A percentile compares a stretch with the other conserved stretches of the same genome.
These are phyloP conservation scores for Beauveria medogensis DNA, from an alignment of 2,329 filamentous ascomycete genomes.

Conservation along the genomic window DNA sequence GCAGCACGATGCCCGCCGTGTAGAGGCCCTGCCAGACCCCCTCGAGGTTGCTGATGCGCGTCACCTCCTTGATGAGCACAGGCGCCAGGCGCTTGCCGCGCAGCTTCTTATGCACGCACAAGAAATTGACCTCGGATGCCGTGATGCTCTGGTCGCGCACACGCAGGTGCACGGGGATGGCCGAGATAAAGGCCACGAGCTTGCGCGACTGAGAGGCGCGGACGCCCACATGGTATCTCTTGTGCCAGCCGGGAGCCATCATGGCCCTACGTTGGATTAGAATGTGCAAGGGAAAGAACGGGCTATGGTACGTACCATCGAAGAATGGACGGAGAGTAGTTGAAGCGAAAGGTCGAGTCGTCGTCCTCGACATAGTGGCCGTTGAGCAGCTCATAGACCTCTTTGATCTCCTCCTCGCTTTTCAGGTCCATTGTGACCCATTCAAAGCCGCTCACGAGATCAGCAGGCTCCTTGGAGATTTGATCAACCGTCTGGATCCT, in stretches of 20 bases:
- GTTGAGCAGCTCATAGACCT: constrained; percentile 85
- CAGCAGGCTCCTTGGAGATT: constrained; percentile 67
- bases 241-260: constrained; percentile 88
- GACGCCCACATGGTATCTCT: constrained; percentile 92
- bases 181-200: constrained; percentile 92
- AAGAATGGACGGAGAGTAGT: constrained; percentile 82
- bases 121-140: constrained; percentile 93
- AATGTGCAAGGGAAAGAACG: not conserved
- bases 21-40: constrained; percentile 94
- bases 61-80: constrained; percentile 96
- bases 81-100: constrained; percentile 86
- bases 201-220: constrained; percentile 75
- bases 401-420: constrained; percentile 69
- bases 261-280: constrained; percentile 58
- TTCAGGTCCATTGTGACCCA: constrained; percentile 88
- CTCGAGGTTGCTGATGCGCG: constrained; percentile 77
- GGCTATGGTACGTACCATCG: constrained; percentile 57
- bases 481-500: constrained; percentile 69
- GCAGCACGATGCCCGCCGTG: constrained; percentile 84
- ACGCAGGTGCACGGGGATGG: constrained; percentile 75
- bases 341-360: constrained; percentile 95
- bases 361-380: constrained; percentile 97
- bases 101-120: constrained; percentile 97
- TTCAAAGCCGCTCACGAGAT: constrained; percentile 76
- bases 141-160: constrained; percentile 69